These are phyloP conservation scores for Cryptosporidium xiaoi DNA, from an alignment of 169 alveolate species.

Conservation along the genomic window DNA sequence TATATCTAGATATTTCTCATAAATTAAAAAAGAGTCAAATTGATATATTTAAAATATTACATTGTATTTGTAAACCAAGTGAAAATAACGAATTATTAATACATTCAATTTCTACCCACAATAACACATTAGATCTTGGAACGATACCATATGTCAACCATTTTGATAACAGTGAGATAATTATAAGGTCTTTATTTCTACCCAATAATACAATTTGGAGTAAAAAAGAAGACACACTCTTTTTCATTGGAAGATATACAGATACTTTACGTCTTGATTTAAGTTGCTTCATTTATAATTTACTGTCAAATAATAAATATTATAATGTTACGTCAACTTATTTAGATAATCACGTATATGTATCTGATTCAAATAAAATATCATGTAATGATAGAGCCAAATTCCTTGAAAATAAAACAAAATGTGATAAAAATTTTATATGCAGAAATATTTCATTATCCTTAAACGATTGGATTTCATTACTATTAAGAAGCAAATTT, in stretches of 20 bases:
- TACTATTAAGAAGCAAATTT: slow-evolving; percentile 14
- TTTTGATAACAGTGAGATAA: slow-evolving; percentile 24
- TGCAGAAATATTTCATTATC: slow-evolving; percentile 30
- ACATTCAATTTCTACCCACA: slow-evolving; percentile 21
- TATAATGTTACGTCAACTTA: not conserved
- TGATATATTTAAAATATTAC: slow-evolving; percentile 21
- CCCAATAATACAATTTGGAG: slow-evolving; percentile 10
- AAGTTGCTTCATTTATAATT: slow-evolving; percentile 17
- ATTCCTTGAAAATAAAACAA: slow-evolving; percentile 7
- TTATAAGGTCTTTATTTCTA: slow-evolving; percentile 9
- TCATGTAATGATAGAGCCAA: slow-evolving; percentile 54
- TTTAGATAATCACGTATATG: slow-evolving; percentile 10
- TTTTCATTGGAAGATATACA: slow-evolving; percentile 66
- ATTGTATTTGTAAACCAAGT: slow-evolving; percentile 32
- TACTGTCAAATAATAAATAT: not conserved
- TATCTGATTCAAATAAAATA: slow-evolving; percentile 57
- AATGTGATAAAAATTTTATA: slow-evolving; percentile 23
- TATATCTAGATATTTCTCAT: not conserved
- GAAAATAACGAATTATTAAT: not conserved
- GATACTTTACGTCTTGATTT: slow-evolving; percentile 46
- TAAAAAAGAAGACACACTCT: slow-evolving; percentile 4
- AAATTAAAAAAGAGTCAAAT: not conserved
- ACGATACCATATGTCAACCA: slow-evolving; percentile 64
- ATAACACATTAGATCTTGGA: slow-evolving; percentile 38
- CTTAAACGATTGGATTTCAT: slow-evolving; percentile 8